Base-by-base conservation (phyloP, 1,139 yeast species). In the Sporopachydermia cereana region DNA sequence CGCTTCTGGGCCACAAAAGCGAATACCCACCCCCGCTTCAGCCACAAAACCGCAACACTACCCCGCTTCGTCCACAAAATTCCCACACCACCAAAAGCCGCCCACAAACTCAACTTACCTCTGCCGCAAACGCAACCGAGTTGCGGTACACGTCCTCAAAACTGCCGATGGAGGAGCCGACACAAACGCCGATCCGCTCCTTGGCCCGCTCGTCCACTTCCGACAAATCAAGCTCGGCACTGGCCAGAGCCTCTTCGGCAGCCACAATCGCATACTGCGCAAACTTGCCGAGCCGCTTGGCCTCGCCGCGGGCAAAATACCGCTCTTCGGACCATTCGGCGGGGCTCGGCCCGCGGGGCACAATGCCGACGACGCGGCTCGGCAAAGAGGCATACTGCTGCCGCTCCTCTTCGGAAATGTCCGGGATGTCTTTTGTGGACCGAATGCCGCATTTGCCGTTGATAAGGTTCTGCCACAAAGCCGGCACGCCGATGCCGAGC, bases 151-250 rank as follows among this genome's bases (percentile, higher is more conserved):
- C 64, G 51, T 89, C 96, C 24, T 79, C 81, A 46, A 91, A 72
- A 2, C 95, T 84, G 0, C 97, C 98, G 47, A 91, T 85, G 1
- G 97, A 96, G 2, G 95, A 81, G 0, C 98, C 98, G 2, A 91
- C 76, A 24, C 91, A 82, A 3, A 86, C 91, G 1, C 97, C 97
- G 20, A 56, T 52, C 12, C 53, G 43, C 44, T 61, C 62, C 43
- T 69, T 71, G 2, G 67, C 58, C 25, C 54, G 57, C 1, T 57
- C 56, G 2, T 53, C 51, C 7, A 49, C 46, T 0, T 78, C 75
- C 12, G 52, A 49, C 73, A 76, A 75, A 4, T 34, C 39, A 16
- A 34, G 5, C 39, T 71, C 62, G 1, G 96, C 77, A 57, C 84
- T 89, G 0, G 57, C 56, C 14, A 91, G 58, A 0, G 97, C 97